Evolutionary conservation across 2,329 filamentous ascomycete species (phyloP).

Genomic region (Calycina herbarum): DNA sequence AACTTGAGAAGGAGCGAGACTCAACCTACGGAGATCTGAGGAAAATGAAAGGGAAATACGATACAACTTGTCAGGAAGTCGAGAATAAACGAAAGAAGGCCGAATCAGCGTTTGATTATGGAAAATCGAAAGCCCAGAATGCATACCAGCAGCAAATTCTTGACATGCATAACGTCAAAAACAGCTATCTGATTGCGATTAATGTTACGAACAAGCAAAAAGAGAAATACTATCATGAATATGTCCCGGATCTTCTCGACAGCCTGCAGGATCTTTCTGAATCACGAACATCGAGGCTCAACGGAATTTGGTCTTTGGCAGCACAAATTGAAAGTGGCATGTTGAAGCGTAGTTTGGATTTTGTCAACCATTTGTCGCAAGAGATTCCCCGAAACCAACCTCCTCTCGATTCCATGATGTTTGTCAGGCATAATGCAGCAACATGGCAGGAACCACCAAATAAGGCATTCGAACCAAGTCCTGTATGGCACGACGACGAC

Average conservation of each 20-base stretch:
- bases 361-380: slow-evolving; percentile 69
- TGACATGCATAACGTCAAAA: slow-evolving; percentile 98
- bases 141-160: slow-evolving; percentile 88
- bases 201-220: slow-evolving; percentile 98
- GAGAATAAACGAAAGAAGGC: slow-evolving; percentile 93
- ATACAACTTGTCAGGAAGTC: slow-evolving; percentile 88
- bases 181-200: slow-evolving; percentile 94
- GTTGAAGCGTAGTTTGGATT: slow-evolving; percentile 69
- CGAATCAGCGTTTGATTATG: slow-evolving; percentile 83
- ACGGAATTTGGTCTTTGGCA: slow-evolving; percentile 80
- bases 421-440: slow-evolving; percentile 85
- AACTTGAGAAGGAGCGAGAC: slow-evolving; percentile 88
- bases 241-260: slow-evolving; percentile 89
- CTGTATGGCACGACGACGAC: slow-evolving; percentile 94
- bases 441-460: slow-evolving; percentile 81
- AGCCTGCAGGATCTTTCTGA: slow-evolving; percentile 92
- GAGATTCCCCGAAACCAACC: slow-evolving; percentile 90
- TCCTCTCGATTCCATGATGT: slow-evolving; percentile 95
- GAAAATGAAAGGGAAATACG: slow-evolving; percentile 92
- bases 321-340: slow-evolving; percentile 78
- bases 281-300: slow-evolving; percentile 80
- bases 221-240: slow-evolving; percentile 96
- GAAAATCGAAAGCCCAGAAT: slow-evolving; percentile 84
- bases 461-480: slow-evolving; percentile 88
- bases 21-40: slow-evolving; percentile 78